Evolutionary conservation across 1,139 yeast species (phyloP), one percentile per base, ranked within the genome.

Genomic region (Protomyces gravidus): DNA sequence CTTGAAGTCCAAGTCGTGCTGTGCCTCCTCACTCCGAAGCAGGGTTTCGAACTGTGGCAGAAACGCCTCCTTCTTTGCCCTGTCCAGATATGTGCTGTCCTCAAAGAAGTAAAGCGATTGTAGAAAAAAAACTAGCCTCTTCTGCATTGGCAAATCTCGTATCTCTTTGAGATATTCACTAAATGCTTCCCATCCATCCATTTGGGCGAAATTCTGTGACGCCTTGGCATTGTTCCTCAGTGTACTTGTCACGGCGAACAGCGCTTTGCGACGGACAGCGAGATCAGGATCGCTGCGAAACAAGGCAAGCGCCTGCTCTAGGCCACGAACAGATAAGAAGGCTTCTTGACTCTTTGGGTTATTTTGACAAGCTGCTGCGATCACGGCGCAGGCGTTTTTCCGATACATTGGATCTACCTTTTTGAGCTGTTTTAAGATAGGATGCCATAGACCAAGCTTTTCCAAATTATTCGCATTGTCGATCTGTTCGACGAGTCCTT

Each of bases 361-460:
- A 70, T 92, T 92, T 72, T 92, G 98, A 1, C 87, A 95, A 0
- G 97, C 96, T 1, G 92, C 86, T 1, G 95, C 97, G 33, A 90
- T 79, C 45, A 88, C 81, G 57, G 95, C 84, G 65, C 89, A 80
- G 5, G 90, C 84, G 64, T 76, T 73, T 15, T 80, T 75, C 62
- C 84, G 76, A 55, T 89, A 73, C 3, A 76, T 71, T 26, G 78
- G 75, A 1, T 70, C 71, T 21, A 75, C 72, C 45, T 75, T 73
- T 45, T 75, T 73, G 58, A 86, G 73, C 60, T 82, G 80, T 0
- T 71, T 71, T 45, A 87, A 74, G 51, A 89, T 71, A 4, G 82
- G 77, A 13, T 80, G 82, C 98, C 97, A 94, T 66, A 90, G 78
- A 63, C 82, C 81, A 76, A 89, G 71, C 67, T 86, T 86, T 65